Base-by-base conservation (phyloP, 805 yeast species). In the Schwanniomyces polymorphus region DNA sequence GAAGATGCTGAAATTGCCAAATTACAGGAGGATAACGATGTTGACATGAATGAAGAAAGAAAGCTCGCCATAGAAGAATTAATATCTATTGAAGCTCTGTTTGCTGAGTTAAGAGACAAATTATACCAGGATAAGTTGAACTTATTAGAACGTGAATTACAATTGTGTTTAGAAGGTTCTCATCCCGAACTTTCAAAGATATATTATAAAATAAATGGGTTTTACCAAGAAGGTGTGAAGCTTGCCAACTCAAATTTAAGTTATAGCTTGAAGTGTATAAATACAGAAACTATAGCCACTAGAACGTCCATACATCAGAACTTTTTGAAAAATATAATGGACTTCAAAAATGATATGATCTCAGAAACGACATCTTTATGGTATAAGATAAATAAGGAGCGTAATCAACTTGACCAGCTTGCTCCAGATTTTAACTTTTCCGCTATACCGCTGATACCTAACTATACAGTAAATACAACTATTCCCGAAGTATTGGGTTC, bases 301-400 rank as follows among this genome's bases (percentile, higher is more conserved):
- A 72, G 98, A 47, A 85, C 86, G 7, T 80, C 84, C 49, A 79
- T 88, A 28, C 97, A 92, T 64, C 98, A 94, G 64, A 88, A 89
- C 60, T 89, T 79, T 63, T 68, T 80, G 63, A 87, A 86, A 57
- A 77, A 80, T 47, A 72, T 81, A 29, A 81, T 84, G 56, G 95
- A 90, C 59, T 65, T 79, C 40, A 86, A 90, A 51, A 76, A 78
- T 44, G 72, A 77, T 23, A 75, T 89, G 72, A 76, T 92, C 41
- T 75, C 80, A 49, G 76, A 81, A 7, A 87, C 96, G 4, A 91
- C 97, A 5, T 80, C 86, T 35, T 78, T 82, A 52, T 94, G 98
- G 98, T 92, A 92, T 70, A 85, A 87, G 54, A 87, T 91, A 59
- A 91, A 91, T 66, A 82, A 85, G 58, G 98, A 94, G 63, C 78